Base-by-base conservation (phyloP, 108 stramenopile species). In the Seminavis robusta region DNA sequence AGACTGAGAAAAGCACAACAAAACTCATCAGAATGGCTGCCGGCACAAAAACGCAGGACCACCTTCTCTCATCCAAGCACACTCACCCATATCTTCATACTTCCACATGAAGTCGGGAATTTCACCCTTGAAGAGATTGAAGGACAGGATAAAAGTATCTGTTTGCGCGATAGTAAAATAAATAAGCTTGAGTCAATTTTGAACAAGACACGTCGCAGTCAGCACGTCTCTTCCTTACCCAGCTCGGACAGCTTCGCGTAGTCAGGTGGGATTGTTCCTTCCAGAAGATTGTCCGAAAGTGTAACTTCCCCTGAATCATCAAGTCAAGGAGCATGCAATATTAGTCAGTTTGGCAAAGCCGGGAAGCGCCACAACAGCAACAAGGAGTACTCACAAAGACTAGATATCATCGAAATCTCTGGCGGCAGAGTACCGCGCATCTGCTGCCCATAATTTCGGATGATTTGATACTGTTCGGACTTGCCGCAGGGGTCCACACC, bases 81-180 rank as follows among this genome's bases (percentile, higher is more conserved):
- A n/a, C n/a, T n/a, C n/a, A n/a, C 20, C 63, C 74, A 76, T 76
- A 40, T 76, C 74, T 21, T 69, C 60, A 52, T 33, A 76, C 8
- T 55, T 69, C 45, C 53, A 76, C 31, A 73, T 59, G 50, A 61
- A 74, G 20, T 33, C 65, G 27, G 85, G 85, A 34, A 86, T 74
- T 16, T 66, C 46, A 11, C 76, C 73, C 17, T 67, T 67, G 44
- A 86, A 69, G 19, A 63, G 49, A 43, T 86, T 86, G 31, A 76
- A 69, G 21, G 74, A 61, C 17, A 76, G 43, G 2, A 58, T 54
- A 42, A 76, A 39, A 26, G 74, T 76, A 40, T 76, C n/a, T n/a
- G n/a, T n/a, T n/a, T n/a, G n/a, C n/a, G n/a, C n/a, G n/a, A n/a
- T n/a, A n/a, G n/a, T n/a, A n/a, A n/a, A n/a, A n/a, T n/a, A n/a